phyloP scores from a whole-genome alignment of 2,329 filamentous ascomycete genomes.

The Thermochaetoides dissita region DNA sequence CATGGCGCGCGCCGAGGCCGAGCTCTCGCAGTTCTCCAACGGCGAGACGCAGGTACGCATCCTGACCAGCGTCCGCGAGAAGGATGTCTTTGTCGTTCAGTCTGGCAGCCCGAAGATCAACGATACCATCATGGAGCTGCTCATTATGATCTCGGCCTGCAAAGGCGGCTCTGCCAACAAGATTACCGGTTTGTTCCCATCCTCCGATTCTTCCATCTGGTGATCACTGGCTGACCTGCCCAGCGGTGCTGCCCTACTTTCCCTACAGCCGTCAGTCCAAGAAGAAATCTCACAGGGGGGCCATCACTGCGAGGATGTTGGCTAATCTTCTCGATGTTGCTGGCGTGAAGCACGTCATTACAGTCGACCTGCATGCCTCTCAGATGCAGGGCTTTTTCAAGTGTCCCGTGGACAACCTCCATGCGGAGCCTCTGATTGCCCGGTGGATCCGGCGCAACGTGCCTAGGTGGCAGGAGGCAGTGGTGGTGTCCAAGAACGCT shows the following conservation, averaged over 20 bases:
- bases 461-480: slow-evolving; percentile 72
- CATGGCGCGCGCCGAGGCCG: slow-evolving; percentile 49
- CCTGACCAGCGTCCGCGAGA: slow-evolving; percentile 72
- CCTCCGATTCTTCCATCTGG: neutral
- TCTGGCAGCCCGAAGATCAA: slow-evolving; percentile 94
- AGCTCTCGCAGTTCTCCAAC: slow-evolving; percentile 59
- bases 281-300: slow-evolving; percentile 93
- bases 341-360: slow-evolving; percentile 94
- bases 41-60: slow-evolving; percentile 59
- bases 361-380: slow-evolving; percentile 88
- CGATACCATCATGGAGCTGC: slow-evolving; percentile 95
- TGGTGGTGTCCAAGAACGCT: slow-evolving; percentile 96
- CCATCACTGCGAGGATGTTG: slow-evolving; percentile 93
- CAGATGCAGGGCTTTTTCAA: slow-evolving; percentile 99
- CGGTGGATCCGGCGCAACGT: slow-evolving; percentile 91
- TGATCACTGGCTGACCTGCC: slow-evolving; percentile 6
- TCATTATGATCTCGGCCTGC: slow-evolving; percentile 98
- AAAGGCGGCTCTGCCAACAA: slow-evolving; percentile 95
- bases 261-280: slow-evolving; percentile 99
- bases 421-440: slow-evolving; percentile 87
- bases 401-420: slow-evolving; percentile 92
- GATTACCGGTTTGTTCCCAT: slow-evolving; percentile 61
- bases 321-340: slow-evolving; percentile 88
- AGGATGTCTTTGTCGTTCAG: slow-evolving; percentile 98
- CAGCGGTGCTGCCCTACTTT: slow-evolving; percentile 84